Percentiles rank a stretch among this genome's conserved stretches.
phyloP scores from a whole-genome alignment of 169 alveolate genomes.

The Plasmodium blacklocki region DNA sequence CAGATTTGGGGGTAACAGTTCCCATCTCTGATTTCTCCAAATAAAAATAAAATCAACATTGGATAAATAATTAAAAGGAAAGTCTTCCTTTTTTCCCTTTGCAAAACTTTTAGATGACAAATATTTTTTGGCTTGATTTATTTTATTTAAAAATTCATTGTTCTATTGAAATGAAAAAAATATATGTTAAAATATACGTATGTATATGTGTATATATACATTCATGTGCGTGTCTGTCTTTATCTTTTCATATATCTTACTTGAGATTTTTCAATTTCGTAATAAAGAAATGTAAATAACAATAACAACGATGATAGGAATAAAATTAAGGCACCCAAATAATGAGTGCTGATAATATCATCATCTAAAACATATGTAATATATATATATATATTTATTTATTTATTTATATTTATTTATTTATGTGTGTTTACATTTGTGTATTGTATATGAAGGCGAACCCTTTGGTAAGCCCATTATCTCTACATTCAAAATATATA shows the following conservation, averaged over 20 bases:
- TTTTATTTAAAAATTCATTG: slow-evolving; percentile 32
- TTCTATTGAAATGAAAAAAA: slow-evolving; percentile 7
- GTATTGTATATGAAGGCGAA: too few species aligned
- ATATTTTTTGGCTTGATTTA: slow-evolving; percentile 26
- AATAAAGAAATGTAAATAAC: slow-evolving; percentile 18
- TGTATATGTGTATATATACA: not conserved
- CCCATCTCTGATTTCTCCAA: slow-evolving; percentile 53
- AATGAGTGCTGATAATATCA: slow-evolving; percentile 39
- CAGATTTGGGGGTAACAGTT: slow-evolving; percentile 50
- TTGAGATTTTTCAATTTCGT: slow-evolving; percentile 45
- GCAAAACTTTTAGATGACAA: slow-evolving; percentile 25
- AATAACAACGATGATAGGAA: slow-evolving; percentile 21
- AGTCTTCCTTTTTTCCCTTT: slow-evolving; percentile 40
- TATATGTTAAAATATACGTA: not conserved
- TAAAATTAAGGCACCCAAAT: slow-evolving; percentile 10
- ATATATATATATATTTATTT: too few species aligned
- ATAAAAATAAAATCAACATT: slow-evolving; percentile 46
- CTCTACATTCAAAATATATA: too few species aligned
- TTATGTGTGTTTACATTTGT: too few species aligned
- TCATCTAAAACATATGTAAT: slow-evolving; percentile 6
- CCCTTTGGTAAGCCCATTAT: too few species aligned
- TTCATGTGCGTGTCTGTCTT: not conserved
- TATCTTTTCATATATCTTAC: slow-evolving; percentile 7
- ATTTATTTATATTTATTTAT: too few species aligned
- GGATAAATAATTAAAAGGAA: slow-evolving; percentile 36